These are phyloP conservation scores for Aspergillus quadrilineatus DNA, from an alignment of 2,329 filamentous ascomycete species.

Conservation along the genomic window DNA sequence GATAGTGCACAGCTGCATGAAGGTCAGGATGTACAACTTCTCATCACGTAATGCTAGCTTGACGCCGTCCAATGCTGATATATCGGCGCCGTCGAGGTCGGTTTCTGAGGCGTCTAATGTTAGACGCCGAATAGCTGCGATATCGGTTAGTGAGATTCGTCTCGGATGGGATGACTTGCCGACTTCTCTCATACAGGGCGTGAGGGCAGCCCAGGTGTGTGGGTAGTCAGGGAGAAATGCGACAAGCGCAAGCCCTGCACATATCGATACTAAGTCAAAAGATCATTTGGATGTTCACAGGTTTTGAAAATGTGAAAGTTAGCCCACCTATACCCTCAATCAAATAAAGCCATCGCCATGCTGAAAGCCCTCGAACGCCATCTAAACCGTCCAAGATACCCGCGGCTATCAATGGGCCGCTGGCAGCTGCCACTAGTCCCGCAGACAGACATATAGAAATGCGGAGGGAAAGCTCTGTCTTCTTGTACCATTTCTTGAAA, in stretches of 20 bases:
- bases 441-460: conserved; percentile 55
- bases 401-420: conserved; percentile 55
- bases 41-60: conserved; percentile 54
- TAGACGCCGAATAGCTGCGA: conserved; percentile 44
- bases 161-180: not conserved
- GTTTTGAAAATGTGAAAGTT: too few relatives aligned
- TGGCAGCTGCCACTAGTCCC: conserved; percentile 50
- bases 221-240: conserved; percentile 45
- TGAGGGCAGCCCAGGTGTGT: conserved; percentile 46
- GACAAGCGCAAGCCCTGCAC: conserved; percentile 21
- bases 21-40: conserved; percentile 47
- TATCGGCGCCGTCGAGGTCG: conserved; percentile 50
- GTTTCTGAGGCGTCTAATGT: conserved; percentile 52
- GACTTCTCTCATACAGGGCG: conserved; percentile 32
- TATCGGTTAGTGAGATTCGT: not conserved
- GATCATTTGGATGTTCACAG: not conserved
- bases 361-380: conserved; percentile 34
- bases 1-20: conserved; percentile 51
- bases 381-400: conserved; percentile 48
- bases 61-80: conserved; percentile 50
- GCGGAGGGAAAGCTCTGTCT: conserved; percentile 51
- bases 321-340: conserved; percentile 33
- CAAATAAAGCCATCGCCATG: conserved; percentile 47
- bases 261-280: conserved; percentile 18
- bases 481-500: conserved; percentile 51